Conservation (phyloP, 2,329 filamentous ascomycete genomes). For the Colletotrichum godetiae region DNA sequence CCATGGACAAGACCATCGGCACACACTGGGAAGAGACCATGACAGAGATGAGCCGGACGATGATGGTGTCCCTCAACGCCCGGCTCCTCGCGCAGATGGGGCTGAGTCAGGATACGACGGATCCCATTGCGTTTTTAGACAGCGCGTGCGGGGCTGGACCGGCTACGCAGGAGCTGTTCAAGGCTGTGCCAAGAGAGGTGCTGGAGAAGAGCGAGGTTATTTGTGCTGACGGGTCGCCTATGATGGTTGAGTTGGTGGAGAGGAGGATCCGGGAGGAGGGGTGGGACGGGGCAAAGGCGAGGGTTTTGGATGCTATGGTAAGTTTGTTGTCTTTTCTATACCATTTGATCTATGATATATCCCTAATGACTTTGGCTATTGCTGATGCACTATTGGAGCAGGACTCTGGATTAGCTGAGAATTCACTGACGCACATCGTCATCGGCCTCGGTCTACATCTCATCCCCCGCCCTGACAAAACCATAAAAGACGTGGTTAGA, state of each 20-base stretch:
- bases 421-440: too few species aligned
- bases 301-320: constrained; percentile 48
- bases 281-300: constrained; percentile 59
- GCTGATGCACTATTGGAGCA: too few species aligned
- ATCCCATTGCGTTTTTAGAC: constrained; percentile 58
- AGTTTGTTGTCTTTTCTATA: too few species aligned
- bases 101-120: constrained; percentile 30
- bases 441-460: too few species aligned
- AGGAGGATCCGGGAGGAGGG: constrained; percentile 51
- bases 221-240: constrained; percentile 59
- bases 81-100: constrained; percentile 43
- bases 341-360: too few species aligned
- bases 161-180: constrained; percentile 57
- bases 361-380: too few species aligned
- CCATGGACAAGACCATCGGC: background rate
- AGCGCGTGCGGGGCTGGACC: constrained; percentile 65
- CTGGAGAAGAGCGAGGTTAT: constrained; percentile 43
- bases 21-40: background rate
- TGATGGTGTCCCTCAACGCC: constrained; percentile 36
- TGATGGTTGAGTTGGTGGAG: constrained; percentile 54
- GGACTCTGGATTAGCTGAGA: too few species aligned
- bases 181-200: too few species aligned
- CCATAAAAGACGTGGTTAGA: too few species aligned
- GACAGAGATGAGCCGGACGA: constrained; percentile 21
- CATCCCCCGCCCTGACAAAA: too few species aligned